A percentile compares a stretch with the other conserved stretches of the same genome.
These are phyloP conservation scores for Tulasnella sp. DNA, from an alignment of 768 basidiomycete genomes.

Conservation along the genomic window DNA sequence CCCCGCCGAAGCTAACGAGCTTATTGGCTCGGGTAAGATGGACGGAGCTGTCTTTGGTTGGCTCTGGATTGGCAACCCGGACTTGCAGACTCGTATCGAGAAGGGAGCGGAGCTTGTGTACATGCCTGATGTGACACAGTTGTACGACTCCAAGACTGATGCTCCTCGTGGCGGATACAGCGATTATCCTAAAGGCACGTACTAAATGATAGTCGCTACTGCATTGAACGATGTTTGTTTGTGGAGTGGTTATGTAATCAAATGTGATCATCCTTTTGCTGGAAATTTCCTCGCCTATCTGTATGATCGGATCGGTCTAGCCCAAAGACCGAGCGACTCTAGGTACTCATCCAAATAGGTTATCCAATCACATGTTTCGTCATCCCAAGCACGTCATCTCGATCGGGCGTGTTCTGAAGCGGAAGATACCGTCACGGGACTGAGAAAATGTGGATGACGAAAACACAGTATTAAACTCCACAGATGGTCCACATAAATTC, in stretches of 20 bases:
- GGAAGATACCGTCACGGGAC: not conserved
- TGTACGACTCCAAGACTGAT: not conserved
- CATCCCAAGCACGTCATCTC: not conserved
- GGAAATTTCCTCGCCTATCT: not conserved
- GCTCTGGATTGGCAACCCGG: constrained; percentile 12
- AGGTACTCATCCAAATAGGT: not conserved
- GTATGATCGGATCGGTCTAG: not conserved
- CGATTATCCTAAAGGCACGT: not conserved
- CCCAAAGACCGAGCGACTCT: not conserved
- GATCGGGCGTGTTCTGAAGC: not conserved
- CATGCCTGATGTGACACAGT: not conserved
- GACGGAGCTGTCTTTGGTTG: constrained; percentile 7
- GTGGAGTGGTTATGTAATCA: not conserved
- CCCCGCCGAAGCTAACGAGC: constrained; percentile 4
- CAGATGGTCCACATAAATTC: not conserved
- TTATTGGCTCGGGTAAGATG: not conserved
- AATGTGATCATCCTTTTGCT: not conserved
- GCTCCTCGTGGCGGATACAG: not conserved
- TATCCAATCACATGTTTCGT: not conserved
- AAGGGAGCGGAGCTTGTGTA: not conserved
- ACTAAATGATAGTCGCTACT: not conserved
- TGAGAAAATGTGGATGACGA: not conserved
- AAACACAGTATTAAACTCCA: not conserved
- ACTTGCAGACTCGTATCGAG: not conserved
- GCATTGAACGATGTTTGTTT: not conserved